phyloP scores from a whole-genome alignment of 768 basidiomycete species.

The Dacryopinax primogenitus region DNA sequence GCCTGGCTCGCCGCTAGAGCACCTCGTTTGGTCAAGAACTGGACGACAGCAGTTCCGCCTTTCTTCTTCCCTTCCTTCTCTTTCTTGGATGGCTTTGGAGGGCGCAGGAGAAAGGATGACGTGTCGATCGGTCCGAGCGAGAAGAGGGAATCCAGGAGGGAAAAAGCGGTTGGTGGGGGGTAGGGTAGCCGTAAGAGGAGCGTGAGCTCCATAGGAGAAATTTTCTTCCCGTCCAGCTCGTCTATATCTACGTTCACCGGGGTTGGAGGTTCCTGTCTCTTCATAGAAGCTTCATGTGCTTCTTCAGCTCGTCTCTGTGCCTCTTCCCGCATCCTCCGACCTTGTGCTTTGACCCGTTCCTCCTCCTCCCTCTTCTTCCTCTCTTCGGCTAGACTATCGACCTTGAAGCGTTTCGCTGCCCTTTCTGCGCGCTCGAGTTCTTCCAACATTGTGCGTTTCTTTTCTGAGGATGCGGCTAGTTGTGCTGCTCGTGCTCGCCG shows the following conservation, averaged over 20 bases:
- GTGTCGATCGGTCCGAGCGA: constrained; percentile 54
- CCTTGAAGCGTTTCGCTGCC: constrained; percentile 56
- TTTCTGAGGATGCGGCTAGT: constrained; percentile 55
- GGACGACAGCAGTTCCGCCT: constrained; percentile 55
- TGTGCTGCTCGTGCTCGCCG: constrained; percentile 56
- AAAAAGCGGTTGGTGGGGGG: neutral
- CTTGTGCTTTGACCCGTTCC: constrained; percentile 63
- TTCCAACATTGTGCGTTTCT: constrained; percentile 59
- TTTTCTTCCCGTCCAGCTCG: constrained; percentile 33
- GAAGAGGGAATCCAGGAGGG: constrained; percentile 25
- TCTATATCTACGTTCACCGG: too few relatives aligned
- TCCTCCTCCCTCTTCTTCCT: constrained; percentile 47
- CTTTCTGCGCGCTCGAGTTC: constrained; percentile 70
- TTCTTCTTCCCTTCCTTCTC: constrained; percentile 51
- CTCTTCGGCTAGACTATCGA: constrained; percentile 45
- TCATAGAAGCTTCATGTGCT: neutral
- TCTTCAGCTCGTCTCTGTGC: neutral
- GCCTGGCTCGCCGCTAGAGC: constrained; percentile 66
- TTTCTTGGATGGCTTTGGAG: constrained; percentile 36
- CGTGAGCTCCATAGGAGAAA: constrained; percentile 11
- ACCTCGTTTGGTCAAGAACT: constrained; percentile 61
- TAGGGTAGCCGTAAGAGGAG: constrained; percentile 5
- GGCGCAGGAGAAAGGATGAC: constrained; percentile 50
- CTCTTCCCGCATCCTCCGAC: constrained; percentile 34
- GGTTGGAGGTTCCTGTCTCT: constrained; percentile 56